Evolutionary conservation across 75 land plant genomes (phyloP), one percentile per base, ranked within the genome.

Genomic region (Selaginella tamariscina): DNA sequence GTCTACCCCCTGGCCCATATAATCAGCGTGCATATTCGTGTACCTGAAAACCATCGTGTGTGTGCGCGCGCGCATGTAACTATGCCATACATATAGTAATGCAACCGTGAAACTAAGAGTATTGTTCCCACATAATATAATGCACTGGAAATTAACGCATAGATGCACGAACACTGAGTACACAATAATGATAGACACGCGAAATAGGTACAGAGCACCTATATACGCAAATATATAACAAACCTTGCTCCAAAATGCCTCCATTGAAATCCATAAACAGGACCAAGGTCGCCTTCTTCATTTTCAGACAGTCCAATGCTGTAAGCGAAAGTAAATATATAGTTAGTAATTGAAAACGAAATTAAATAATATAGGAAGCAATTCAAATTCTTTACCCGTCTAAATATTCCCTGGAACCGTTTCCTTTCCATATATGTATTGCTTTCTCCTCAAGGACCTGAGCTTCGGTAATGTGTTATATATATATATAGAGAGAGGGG

Each of bases 241-340:
- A 65, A 93, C 98, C 76, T 83, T 29, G 98, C 98, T 67, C 98
- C 98, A 79, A 94, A 94, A 59, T 94, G 98, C 56, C 96, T 85
- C 98, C 98, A 94, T 56, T 94, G 98, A 70, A 94, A 94, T 18
- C 96, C 98, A 81, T 94, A 94, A 30, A 94, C 82, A 32, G 98
- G 98, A 32, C 98, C 98, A 29, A 94, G 65, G 71, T 94, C 98
- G 64, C 87, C 91, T 70, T 90, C 96, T 71, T 90, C 91, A 64
- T 91, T 85, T 23, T 90, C 85, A 31, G 63, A 70, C 71, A 94
- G 76, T 1, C 87, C 91, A 67, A 87, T 71, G 55, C 98, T 94
- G 88, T 29, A 69, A 66, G 20, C 24, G n/a, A n/a, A n/a, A n/a
- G n/a, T n/a, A n/a, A n/a, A n/a, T n/a, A n/a, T 59, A 59, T 5